Conservation (phyloP, 179 eudicot genomes). For the Silene vulgaris region DNA sequence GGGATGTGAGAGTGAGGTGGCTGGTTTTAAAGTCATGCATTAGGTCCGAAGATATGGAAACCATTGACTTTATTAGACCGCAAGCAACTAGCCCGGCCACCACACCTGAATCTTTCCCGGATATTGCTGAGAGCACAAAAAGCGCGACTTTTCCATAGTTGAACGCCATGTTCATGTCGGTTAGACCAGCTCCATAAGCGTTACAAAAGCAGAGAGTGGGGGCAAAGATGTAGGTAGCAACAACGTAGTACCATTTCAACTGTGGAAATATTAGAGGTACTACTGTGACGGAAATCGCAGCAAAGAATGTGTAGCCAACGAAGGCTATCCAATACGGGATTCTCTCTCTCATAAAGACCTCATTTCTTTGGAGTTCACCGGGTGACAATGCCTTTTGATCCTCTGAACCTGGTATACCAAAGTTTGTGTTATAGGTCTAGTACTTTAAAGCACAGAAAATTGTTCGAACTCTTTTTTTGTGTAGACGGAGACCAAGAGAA, state of each 20-base stretch:
- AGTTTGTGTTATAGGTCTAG: slow-evolving; percentile 15
- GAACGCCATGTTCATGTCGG: slow-evolving; percentile 88
- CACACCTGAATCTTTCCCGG: slow-evolving; percentile 58
- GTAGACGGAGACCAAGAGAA: no score
- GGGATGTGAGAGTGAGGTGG: slow-evolving; percentile 83
- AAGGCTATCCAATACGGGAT: slow-evolving; percentile 71
- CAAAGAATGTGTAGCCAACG: slow-evolving; percentile 50
- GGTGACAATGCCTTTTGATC: slow-evolving; percentile 32
- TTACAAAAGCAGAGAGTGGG: slow-evolving; percentile 79
- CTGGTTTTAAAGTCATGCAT: slow-evolving; percentile 93
- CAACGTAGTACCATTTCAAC: slow-evolving; percentile 69
- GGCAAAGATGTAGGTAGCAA: slow-evolving; percentile 60
- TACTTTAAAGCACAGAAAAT: neutral
- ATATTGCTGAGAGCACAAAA: slow-evolving; percentile 59
- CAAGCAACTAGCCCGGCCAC: slow-evolving; percentile 85
- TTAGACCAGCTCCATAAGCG: slow-evolving; percentile 83
- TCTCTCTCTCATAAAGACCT: slow-evolving; percentile 54
- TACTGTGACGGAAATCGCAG: slow-evolving; percentile 49
- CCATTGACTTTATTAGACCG: slow-evolving; percentile 74
- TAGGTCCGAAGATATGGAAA: slow-evolving; percentile 64
- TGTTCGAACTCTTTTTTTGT: neutral
- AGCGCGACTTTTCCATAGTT: slow-evolving; percentile 89
- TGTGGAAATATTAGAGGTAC: slow-evolving; percentile 72
- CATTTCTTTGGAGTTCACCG: slow-evolving; percentile 38
- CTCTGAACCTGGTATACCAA: slow-evolving; percentile 25